Percentiles rank a stretch among this genome's conserved stretches.
Evolutionary conservation across 768 basidiomycete genomes (phyloP).

Genomic region (Trametes maxima): DNA sequence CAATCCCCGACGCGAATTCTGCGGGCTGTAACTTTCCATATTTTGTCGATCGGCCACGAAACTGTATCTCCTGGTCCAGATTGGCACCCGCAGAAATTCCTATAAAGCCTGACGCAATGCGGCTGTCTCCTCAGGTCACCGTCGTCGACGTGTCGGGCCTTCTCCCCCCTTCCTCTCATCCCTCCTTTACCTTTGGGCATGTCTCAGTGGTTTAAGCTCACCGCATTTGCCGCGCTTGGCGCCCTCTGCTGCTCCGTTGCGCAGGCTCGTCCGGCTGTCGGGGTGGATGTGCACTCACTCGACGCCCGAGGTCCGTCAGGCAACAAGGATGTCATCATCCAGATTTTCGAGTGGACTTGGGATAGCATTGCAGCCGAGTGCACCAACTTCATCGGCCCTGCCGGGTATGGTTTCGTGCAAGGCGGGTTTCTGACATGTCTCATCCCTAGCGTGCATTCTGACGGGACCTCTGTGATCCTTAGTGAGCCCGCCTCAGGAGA

Average conservation of each 20-base stretch:
- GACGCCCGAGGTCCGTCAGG: constrained; percentile 13
- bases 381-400: constrained; percentile 63
- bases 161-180: neutral
- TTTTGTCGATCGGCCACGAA: neutral
- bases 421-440: constrained; percentile 34
- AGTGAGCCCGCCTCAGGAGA: constrained; percentile 59
- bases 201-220: neutral
- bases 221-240: neutral
- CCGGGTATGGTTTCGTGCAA: constrained; percentile 74
- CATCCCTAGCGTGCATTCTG: neutral
- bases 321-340: constrained; percentile 53
- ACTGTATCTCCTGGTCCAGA: neutral
- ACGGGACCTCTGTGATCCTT: neutral
- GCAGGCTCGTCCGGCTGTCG: neutral
- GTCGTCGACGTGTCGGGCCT: neutral
- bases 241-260: neutral
- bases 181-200: neutral
- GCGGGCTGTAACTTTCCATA: neutral
- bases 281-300: neutral
- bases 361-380: constrained; percentile 63
- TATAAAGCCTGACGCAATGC: neutral
- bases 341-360: constrained; percentile 71
- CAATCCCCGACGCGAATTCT: neutral
- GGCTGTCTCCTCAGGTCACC: neutral
- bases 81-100: neutral